phyloP scores from a whole-genome alignment of 108 stramenopile species.

The Nitzschia sp. region DNA sequence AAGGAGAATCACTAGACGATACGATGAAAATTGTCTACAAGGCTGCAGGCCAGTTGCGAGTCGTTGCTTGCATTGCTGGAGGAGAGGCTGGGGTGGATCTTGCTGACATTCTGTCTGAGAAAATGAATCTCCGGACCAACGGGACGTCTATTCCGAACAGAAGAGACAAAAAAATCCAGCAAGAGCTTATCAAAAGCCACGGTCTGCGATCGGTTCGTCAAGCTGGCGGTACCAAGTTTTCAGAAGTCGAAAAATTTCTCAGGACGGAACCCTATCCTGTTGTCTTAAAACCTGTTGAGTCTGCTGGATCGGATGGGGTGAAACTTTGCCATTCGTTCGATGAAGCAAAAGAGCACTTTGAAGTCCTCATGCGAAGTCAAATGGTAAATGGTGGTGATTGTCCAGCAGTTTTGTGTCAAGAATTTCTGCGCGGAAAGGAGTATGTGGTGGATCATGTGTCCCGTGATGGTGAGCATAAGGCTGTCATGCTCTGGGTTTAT shows the following conservation, averaged over 20 bases:
- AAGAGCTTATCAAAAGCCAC: slow-evolving; percentile 75
- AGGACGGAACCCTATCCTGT: slow-evolving; percentile 73
- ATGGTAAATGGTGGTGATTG: slow-evolving; percentile 72
- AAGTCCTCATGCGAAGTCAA: slow-evolving; percentile 79
- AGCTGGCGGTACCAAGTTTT: slow-evolving; percentile 60
- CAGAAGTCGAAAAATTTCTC: slow-evolving; percentile 81
- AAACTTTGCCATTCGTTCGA: slow-evolving; percentile 87
- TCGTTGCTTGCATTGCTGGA: slow-evolving; percentile 79
- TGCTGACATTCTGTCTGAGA: slow-evolving; percentile 81
- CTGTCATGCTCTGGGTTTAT: slow-evolving; percentile 64
- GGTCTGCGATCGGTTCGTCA: slow-evolving; percentile 89
- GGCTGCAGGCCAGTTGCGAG: slow-evolving; percentile 58
- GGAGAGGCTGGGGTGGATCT: slow-evolving; percentile 86
- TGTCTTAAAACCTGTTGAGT: slow-evolving; percentile 92
- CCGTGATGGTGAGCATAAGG: slow-evolving; percentile 60
- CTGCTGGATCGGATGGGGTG: slow-evolving; percentile 94
- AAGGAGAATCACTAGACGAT: slow-evolving; percentile 50
- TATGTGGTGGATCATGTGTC: slow-evolving; percentile 71
- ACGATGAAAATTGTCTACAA: slow-evolving; percentile 51
- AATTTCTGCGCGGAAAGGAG: slow-evolving; percentile 57
- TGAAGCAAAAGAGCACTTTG: slow-evolving; percentile 89
- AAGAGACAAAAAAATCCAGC: slow-evolving; percentile 91
- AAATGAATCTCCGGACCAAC: slow-evolving; percentile 76
- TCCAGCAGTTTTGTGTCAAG: slow-evolving; percentile 52
- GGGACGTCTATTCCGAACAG: slow-evolving; percentile 82